Evolutionary conservation across 2,329 filamentous ascomycete genomes (phyloP).

Genomic region (Phoma sp.): DNA sequence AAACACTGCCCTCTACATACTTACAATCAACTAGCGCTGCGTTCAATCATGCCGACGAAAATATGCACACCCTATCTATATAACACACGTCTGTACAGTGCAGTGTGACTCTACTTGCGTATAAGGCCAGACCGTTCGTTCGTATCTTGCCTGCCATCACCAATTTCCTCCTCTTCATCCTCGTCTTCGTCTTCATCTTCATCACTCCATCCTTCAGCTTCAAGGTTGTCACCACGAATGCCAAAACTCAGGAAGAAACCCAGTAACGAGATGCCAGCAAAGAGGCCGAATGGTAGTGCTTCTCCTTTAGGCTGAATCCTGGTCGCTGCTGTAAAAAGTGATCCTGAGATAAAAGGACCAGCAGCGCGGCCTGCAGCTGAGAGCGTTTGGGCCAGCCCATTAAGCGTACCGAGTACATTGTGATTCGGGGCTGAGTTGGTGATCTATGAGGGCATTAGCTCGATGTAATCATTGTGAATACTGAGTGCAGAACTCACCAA

Average conservation of each 20-base stretch:
- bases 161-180: conserved; percentile 37
- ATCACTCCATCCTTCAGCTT: conserved; percentile 64
- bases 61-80: conserved; percentile 12
- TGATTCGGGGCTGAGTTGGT: conserved; percentile 91
- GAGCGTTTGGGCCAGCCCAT: conserved; percentile 92
- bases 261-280: conserved; percentile 80
- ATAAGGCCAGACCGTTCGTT: conserved; percentile 43
- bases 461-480: not conserved
- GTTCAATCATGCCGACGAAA: conserved; percentile 8
- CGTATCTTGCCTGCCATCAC: conserved; percentile 18
- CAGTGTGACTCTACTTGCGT: conserved; percentile 30
- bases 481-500: conserved; percentile 65
- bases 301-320: conserved; percentile 81
- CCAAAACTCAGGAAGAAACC: conserved; percentile 83
- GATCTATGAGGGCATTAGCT: conserved; percentile 64
- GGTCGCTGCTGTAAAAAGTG: conserved; percentile 81
- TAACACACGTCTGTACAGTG: conserved; percentile 3
- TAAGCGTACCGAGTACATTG: conserved; percentile 85
- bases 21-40: conserved; percentile 2
- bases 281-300: conserved; percentile 83
- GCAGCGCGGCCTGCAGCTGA: conserved; percentile 88
- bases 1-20: not conserved
- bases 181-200: conserved; percentile 39
- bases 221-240: conserved; percentile 70
- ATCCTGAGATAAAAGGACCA: conserved; percentile 87